Percentiles rank a stretch among this genome's conserved stretches.
phyloP scores from a whole-genome alignment of 371 early-diverging fungal species.

The Mortierella sp. region DNA sequence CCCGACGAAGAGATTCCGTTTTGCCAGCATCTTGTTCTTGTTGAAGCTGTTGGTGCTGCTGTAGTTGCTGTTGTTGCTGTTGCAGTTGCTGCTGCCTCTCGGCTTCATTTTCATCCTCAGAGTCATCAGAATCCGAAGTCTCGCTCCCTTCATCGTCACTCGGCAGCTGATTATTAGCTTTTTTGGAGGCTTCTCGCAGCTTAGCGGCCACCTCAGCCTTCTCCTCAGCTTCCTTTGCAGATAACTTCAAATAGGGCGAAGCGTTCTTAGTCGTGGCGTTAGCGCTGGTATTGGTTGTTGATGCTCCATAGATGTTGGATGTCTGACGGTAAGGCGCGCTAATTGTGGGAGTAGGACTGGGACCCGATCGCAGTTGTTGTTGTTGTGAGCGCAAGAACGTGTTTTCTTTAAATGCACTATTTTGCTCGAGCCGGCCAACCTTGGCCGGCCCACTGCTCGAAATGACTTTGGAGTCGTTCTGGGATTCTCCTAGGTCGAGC shows the following conservation, averaged over 20 bases:
- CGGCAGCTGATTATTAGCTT: conserved; percentile 40
- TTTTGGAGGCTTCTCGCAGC: conserved; percentile 25
- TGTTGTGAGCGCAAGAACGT: conserved; percentile 17
- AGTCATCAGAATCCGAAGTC: conserved; percentile 25
- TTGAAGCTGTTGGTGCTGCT: neutral
- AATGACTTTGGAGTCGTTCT: neutral
- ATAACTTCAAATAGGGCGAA: too few relatives aligned
- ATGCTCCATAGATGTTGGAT: neutral
- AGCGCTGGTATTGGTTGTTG: neutral
- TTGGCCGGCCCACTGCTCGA: neutral
- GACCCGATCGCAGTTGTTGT: neutral
- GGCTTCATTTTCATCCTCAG: conserved; percentile 17
- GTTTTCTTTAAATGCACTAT: conserved; percentile 26
- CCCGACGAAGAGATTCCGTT: neutral
- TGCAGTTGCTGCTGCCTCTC: conserved; percentile 8
- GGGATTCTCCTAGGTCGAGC: conserved; percentile 10
- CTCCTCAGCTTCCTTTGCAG: too few relatives aligned
- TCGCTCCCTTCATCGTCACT: conserved; percentile 45
- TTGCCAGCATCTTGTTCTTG: neutral
- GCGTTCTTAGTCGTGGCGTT: neutral
- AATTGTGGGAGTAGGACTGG: neutral
- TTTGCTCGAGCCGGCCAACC: conserved; percentile 25
- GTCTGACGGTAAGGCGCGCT: neutral
- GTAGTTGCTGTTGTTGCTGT: too few relatives aligned
- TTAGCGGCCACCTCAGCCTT: too few relatives aligned